Evolutionary conservation across 2,329 filamentous ascomycete species (phyloP), one percentile per base, ranked within the genome.

Genomic region (Aspergillus nomiae): DNA sequence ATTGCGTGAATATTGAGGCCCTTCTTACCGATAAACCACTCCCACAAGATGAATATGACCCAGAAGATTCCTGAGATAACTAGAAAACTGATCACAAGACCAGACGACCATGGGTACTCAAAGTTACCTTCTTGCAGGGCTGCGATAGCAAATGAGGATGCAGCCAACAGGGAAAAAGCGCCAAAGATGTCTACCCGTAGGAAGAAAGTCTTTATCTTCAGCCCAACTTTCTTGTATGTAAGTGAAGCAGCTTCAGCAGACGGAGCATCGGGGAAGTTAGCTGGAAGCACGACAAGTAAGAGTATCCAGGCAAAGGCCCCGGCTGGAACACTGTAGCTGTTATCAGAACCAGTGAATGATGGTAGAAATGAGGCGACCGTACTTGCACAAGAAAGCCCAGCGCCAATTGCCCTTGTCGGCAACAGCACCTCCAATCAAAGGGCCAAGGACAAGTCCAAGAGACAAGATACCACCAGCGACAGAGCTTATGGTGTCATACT

Each of bases 381-480:
- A 87, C 85, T 89, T 89, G 72, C 88, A 84, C 72, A 85, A 85
- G 72, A 89, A 89, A 45, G 89, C 80, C 79, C 85, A 87, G 57
- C 84, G 79, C 87, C 87, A 89, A 50, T 78, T 80, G 21, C 81
- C 80, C 2, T 80, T 74, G n/a, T 83, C 78, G 1, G 85, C 82
- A 26, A 89, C 84, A 3, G 82, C 76, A 2, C 86, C 87, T 5
- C 86, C 87, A 4, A 89, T 74, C 2, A 89, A 73, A 1, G 87
- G 86, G 0, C 87, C 87, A 1, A 89, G 77, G 4, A 89, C 81
- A 66, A 65, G 59, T 0, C 63, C 65, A 1, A 69, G 32, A 4
- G 87, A 87, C 0, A 86, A 84, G 14, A 86, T 75, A 1, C 85
- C 84, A 16, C 87, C 79, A 68, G 86, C 76, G 30, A 83, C 84